These are phyloP conservation scores for Coemansia sp. DNA, from an alignment of 192 early-diverging fungal genomes.

Conservation along the genomic window DNA sequence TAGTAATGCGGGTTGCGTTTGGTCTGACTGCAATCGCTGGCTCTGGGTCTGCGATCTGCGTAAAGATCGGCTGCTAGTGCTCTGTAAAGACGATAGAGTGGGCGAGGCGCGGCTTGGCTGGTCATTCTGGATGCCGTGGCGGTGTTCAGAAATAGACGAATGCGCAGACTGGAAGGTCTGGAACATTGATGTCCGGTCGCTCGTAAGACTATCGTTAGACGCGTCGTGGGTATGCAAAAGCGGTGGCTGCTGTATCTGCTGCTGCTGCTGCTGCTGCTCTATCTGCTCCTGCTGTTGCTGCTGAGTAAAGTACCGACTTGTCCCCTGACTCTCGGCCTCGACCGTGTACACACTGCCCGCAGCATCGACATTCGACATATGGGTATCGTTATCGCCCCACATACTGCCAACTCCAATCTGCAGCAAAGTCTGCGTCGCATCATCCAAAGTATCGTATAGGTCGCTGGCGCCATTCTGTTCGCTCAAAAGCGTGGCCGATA, in stretches of 20 bases:
- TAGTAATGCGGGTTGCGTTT: conserved; percentile 31
- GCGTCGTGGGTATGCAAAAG: neutral
- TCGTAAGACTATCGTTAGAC: conserved; percentile 26
- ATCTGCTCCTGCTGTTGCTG: neutral
- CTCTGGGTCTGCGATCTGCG: neutral
- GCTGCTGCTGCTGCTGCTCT: neutral
- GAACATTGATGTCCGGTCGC: conserved; percentile 22
- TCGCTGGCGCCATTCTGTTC: conserved; percentile 34
- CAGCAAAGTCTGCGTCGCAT: conserved; percentile 11
- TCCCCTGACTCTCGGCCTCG: neutral
- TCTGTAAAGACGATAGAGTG: conserved; percentile 7
- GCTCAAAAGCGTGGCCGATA: conserved; percentile 43
- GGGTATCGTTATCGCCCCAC: conserved; percentile 21
- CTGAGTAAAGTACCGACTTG: neutral
- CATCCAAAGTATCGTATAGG: conserved; percentile 29
- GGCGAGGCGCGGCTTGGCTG: conserved; percentile 1
- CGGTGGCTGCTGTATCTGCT: neutral
- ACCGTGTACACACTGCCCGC: neutral
- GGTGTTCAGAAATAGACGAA: conserved; percentile 27
- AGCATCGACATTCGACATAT: neutral
- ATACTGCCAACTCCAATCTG: conserved; percentile 29
- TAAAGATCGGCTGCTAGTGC: neutral
- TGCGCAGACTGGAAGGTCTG: conserved; percentile 37
- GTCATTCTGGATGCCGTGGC: neutral
- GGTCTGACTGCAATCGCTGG: conserved; percentile 6